Conservation (phyloP, 2,329 filamentous ascomycete genomes). For the Mycocentrospora acerina region DNA sequence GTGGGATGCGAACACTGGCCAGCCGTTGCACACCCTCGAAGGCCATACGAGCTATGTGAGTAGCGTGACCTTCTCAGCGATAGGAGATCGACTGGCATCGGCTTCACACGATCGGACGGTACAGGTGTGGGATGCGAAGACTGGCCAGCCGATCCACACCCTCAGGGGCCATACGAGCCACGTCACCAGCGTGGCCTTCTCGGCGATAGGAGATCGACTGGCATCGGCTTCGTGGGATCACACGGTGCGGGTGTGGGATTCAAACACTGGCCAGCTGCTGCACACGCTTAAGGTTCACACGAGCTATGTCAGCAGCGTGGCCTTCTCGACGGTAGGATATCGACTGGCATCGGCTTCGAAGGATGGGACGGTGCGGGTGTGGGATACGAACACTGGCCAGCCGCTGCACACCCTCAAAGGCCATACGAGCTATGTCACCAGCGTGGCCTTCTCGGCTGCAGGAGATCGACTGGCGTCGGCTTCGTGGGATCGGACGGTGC, state of each 20-base stretch:
- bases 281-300: no score
- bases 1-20: conserved; percentile 8
- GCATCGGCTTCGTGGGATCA: conserved; percentile 6
- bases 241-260: conserved; percentile 11
- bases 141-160: no score
- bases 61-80: conserved; percentile 10
- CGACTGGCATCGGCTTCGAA: conserved; percentile 3
- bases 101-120: conserved; percentile 7
- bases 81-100: conserved; percentile 4
- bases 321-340: conserved; percentile 9
- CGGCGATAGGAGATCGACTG: conserved; percentile 3
- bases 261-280: conserved; percentile 4
- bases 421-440: not conserved
- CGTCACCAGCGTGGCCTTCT: no score
- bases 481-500: conserved; percentile 6
- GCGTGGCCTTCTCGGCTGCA: conserved; percentile 9
- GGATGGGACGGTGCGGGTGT: conserved; percentile 10
- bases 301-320: no score
- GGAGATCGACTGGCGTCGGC: conserved; percentile 4
- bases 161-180: no score
- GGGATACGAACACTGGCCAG: conserved; percentile 7
- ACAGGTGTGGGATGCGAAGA: conserved; percentile 8
- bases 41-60: no score
- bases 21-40: no score
- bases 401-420: no score